Percentiles rank a stretch among this genome's conserved stretches.
phyloP scores from a whole-genome alignment of 2,329 filamentous ascomycete genomes.

The Apiospora aurea region DNA sequence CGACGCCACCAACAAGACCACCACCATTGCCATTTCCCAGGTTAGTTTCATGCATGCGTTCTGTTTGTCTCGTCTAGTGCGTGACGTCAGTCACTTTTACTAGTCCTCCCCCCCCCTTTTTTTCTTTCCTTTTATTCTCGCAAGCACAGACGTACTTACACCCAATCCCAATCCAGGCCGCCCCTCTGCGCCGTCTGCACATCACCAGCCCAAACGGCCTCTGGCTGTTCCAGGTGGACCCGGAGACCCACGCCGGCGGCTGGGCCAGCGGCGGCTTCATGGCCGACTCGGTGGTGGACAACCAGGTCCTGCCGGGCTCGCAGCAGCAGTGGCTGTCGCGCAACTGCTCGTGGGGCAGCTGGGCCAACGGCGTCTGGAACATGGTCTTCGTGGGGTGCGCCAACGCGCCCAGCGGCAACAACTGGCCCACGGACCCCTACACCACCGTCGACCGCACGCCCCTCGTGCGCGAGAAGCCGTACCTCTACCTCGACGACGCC shows the following conservation, averaged over 20 bases:
- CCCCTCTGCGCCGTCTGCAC: slow-evolving; percentile 42
- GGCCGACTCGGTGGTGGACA: slow-evolving; percentile 43
- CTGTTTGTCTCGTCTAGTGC: too few relatives aligned
- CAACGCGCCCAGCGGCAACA: slow-evolving; percentile 38
- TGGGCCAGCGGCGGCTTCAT: slow-evolving; percentile 45
- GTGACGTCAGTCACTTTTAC: slow-evolving; percentile 11
- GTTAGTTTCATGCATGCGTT: neutral
- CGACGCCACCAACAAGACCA: slow-evolving; percentile 41
- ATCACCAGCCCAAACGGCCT: slow-evolving; percentile 41
- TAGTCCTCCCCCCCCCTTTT: neutral
- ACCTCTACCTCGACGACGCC: slow-evolving; percentile 35
- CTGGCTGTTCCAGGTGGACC: slow-evolving; percentile 45
- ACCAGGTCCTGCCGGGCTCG: slow-evolving; percentile 42
- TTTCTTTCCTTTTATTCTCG: neutral
- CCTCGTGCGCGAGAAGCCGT: slow-evolving; percentile 43
- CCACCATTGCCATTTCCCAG: slow-evolving; percentile 44
- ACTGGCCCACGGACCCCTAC: slow-evolving; percentile 39
- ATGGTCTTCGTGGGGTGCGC: slow-evolving; percentile 44
- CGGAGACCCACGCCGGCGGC: slow-evolving; percentile 40
- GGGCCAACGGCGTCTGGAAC: slow-evolving; percentile 45
- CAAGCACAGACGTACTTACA: neutral
- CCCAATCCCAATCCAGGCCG: slow-evolving; percentile 30
- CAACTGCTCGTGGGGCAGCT: slow-evolving; percentile 43
- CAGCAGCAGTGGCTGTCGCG: slow-evolving; percentile 45
- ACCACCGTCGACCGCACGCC: slow-evolving; percentile 40